phyloP scores from a whole-genome alignment of 139 green algal species.

The Dunaliella sp. region DNA sequence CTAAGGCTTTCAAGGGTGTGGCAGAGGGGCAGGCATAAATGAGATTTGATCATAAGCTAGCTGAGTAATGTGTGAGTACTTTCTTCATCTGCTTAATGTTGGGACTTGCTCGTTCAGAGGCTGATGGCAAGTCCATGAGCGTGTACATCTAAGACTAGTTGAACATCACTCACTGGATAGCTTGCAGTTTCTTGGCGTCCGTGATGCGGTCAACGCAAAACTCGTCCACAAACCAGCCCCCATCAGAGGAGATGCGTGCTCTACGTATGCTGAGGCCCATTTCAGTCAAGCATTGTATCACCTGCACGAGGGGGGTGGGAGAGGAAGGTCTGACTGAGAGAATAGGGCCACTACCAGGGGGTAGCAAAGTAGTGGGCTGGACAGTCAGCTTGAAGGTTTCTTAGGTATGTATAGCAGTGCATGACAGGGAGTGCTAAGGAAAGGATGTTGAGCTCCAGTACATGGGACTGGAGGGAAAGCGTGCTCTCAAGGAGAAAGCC shows the following conservation, averaged over 20 bases:
- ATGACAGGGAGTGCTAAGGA: neutral
- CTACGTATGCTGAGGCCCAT: conserved; percentile 79
- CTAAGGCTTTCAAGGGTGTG: no score
- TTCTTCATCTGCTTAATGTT: no score
- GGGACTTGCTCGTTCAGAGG: no score
- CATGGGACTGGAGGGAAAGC: neutral
- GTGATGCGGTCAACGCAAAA: neutral
- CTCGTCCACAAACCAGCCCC: conserved; percentile 96
- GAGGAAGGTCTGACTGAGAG: no score
- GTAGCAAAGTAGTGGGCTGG: no score
- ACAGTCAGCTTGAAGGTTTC: neutral
- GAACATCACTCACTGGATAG: neutral
- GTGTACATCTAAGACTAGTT: no score
- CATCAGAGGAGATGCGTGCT: conserved; percentile 86
- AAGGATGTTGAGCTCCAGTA: neutral
- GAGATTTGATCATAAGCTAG: no score
- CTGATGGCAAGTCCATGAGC: no score
- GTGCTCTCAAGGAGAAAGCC: neutral
- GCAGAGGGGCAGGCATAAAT: no score
- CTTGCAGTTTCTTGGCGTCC: neutral
- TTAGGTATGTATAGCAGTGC: neutral
- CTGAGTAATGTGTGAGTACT: no score
- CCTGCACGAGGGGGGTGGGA: conserved; percentile 48
- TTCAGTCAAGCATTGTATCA: conserved; percentile 94
- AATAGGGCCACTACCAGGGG: no score